Evolutionary conservation across 192 early-diverging fungal genomes (phyloP).

Genomic region (Gamsiella multidivaricata): DNA sequence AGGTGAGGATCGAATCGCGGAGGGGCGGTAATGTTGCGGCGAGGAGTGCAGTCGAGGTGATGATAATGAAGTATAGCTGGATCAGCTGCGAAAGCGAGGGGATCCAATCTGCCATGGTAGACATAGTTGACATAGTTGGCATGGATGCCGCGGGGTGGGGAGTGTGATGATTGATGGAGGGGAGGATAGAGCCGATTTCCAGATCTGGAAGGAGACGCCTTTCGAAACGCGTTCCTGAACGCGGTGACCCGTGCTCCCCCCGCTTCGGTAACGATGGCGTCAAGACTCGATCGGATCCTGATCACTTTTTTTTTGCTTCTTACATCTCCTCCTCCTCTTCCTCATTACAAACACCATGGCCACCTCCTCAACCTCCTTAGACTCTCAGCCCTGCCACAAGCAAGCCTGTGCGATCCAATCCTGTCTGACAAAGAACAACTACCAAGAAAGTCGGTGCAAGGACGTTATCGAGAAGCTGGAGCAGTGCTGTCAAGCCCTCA

Average conservation of each 20-base stretch:
- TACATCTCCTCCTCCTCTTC: not conserved
- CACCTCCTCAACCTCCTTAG: not conserved
- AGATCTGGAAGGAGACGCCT: no score
- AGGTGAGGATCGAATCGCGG: constrained; percentile 30
- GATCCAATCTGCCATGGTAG: not conserved
- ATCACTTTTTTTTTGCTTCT: not conserved
- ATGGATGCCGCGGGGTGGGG: no score
- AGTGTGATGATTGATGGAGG: not conserved
- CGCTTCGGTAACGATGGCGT: no score
- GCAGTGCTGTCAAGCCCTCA: constrained; percentile 59
- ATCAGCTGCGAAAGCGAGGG: constrained; percentile 39
- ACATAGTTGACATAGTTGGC: not conserved
- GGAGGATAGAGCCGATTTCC: not conserved
- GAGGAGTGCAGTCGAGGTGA: constrained; percentile 17
- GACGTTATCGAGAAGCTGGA: constrained; percentile 52
- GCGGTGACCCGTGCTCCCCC: no score
- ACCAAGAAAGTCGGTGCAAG: constrained; percentile 61
- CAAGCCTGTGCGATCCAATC: constrained; percentile 67
- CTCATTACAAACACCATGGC: not conserved
- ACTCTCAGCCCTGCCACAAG: constrained; percentile 38
- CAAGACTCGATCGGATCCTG: no score
- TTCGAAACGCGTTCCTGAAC: no score
- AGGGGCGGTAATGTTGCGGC: constrained; percentile 24
- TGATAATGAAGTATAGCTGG: constrained; percentile 27
- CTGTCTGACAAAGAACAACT: constrained; percentile 62